These are phyloP conservation scores for Thecaphora thlaspeos DNA, from an alignment of 1,284 basidiomycete genomes.

Conservation along the genomic window DNA sequence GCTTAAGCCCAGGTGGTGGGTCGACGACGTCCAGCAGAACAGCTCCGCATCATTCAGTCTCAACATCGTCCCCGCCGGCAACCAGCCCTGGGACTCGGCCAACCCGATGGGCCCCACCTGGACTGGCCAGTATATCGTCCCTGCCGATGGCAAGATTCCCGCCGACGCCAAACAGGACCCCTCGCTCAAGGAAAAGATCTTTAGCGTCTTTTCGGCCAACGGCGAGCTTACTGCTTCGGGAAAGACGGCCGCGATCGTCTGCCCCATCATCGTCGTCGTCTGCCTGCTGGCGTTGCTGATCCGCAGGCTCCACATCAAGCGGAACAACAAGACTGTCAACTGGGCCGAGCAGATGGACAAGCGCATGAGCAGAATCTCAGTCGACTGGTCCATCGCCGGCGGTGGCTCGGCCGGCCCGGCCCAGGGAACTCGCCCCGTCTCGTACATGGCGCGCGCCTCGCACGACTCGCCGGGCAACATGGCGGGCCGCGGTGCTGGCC, in stretches of 20 bases:
- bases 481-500: slow-evolving; percentile 37
- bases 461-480: slow-evolving; percentile 30
- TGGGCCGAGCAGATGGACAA: slow-evolving; percentile 56
- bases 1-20: slow-evolving; percentile 51
- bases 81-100: slow-evolving; percentile 53
- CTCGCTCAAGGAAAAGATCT: slow-evolving; percentile 31
- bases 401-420: slow-evolving; percentile 46
- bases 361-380: slow-evolving; percentile 53
- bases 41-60: slow-evolving; percentile 40
- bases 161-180: slow-evolving; percentile 33
- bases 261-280: slow-evolving; percentile 43
- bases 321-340: slow-evolving; percentile 54
- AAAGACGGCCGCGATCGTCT: slow-evolving; percentile 52
- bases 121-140: slow-evolving; percentile 44
- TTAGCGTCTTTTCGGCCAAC: slow-evolving; percentile 36
- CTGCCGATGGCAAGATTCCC: slow-evolving; percentile 30
- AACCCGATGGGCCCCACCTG: slow-evolving; percentile 53
- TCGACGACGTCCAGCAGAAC: slow-evolving; percentile 32
- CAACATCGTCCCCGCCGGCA: slow-evolving; percentile 54
- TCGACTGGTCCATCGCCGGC: slow-evolving; percentile 50
- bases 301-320: slow-evolving; percentile 53
- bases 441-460: slow-evolving; percentile 36
- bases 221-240: slow-evolving; percentile 45
- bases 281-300: slow-evolving; percentile 39
- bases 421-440: slow-evolving; percentile 46